phyloP scores from a whole-genome alignment of 495 filamentous ascomycete species.

The Neurospora sp. region DNA sequence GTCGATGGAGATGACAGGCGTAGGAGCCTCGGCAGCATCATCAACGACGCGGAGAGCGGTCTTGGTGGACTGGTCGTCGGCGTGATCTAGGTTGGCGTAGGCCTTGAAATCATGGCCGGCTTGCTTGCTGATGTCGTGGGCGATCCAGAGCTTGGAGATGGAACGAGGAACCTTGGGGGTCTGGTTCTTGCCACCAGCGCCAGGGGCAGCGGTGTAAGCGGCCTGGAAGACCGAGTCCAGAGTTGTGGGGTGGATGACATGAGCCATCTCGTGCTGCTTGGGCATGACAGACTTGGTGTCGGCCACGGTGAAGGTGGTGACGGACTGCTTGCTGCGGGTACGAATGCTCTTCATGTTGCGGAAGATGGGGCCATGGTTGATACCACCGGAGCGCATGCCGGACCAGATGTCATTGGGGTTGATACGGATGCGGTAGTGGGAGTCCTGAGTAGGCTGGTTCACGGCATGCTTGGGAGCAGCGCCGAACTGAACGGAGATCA shows the following conservation, averaged over 20 bases:
- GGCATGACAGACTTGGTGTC: constrained; percentile 35
- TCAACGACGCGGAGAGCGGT: constrained; percentile 9
- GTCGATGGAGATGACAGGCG: constrained; percentile 11
- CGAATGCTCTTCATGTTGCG: constrained; percentile 23
- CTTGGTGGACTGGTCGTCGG: constrained; percentile 13
- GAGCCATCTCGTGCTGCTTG: constrained; percentile 26
- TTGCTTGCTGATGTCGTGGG: constrained; percentile 7
- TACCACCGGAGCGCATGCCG: constrained; percentile 17
- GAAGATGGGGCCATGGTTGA: constrained; percentile 30
- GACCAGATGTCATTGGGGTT: constrained; percentile 20
- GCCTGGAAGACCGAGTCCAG: constrained; percentile 33
- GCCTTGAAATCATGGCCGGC: constrained; percentile 13
- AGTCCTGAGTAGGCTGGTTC: constrained; percentile 5
- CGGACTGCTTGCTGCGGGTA: constrained; percentile 12
- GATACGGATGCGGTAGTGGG: constrained; percentile 13
- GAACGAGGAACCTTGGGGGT: constrained; percentile 16
- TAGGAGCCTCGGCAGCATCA: background rate
- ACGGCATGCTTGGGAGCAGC: background rate
- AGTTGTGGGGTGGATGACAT: constrained; percentile 41
- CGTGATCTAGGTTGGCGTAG: constrained; percentile 11
- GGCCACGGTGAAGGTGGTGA: constrained; percentile 22
- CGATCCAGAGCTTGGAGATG: constrained; percentile 17
- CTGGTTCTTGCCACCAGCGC: constrained; percentile 5
- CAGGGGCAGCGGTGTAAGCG: constrained; percentile 15
- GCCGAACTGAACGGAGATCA: constrained; percentile 18